Conservation (phyloP, 768 basidiomycete genomes). For the Antrodiella citrinella region DNA sequence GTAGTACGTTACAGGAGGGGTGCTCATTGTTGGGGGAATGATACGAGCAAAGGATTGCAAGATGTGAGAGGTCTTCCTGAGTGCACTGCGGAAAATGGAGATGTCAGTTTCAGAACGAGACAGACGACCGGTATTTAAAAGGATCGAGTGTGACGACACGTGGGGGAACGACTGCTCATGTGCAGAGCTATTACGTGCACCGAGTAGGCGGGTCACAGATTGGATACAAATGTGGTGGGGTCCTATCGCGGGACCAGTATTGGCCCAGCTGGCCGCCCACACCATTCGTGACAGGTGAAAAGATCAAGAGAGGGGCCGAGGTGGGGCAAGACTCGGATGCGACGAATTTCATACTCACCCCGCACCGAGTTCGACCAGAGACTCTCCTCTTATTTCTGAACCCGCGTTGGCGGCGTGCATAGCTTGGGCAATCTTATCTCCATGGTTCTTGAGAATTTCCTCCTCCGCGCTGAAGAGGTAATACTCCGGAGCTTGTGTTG, state of each 20-base stretch:
- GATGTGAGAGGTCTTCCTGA: conserved; percentile 85
- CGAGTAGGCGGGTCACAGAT: no score
- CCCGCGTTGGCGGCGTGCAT: conserved; percentile 48
- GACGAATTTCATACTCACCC: conserved; percentile 80
- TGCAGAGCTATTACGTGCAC: background rate
- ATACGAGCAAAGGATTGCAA: conserved; percentile 60
- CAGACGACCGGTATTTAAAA: background rate
- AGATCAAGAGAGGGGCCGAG: background rate
- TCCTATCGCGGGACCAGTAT: background rate
- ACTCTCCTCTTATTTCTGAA: conserved; percentile 32
- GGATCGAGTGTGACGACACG: background rate
- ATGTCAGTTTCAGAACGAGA: background rate
- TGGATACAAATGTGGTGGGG: background rate
- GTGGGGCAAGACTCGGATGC: background rate
- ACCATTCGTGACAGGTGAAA: no score
- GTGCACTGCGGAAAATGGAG: conserved; percentile 39
- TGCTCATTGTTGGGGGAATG: conserved; percentile 27
- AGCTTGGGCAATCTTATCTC: conserved; percentile 61
- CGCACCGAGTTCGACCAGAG: conserved; percentile 87
- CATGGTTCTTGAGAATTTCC: conserved; percentile 66
- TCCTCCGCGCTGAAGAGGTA: conserved; percentile 90
- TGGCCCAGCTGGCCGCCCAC: background rate
- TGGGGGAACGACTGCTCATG: background rate
- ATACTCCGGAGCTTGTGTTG: conserved; percentile 72
- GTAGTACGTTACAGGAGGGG: conserved; percentile 68